These are phyloP conservation scores for Phytophthora rubi DNA, from an alignment of 352 stramenopile genomes.

Conservation along the genomic window DNA sequence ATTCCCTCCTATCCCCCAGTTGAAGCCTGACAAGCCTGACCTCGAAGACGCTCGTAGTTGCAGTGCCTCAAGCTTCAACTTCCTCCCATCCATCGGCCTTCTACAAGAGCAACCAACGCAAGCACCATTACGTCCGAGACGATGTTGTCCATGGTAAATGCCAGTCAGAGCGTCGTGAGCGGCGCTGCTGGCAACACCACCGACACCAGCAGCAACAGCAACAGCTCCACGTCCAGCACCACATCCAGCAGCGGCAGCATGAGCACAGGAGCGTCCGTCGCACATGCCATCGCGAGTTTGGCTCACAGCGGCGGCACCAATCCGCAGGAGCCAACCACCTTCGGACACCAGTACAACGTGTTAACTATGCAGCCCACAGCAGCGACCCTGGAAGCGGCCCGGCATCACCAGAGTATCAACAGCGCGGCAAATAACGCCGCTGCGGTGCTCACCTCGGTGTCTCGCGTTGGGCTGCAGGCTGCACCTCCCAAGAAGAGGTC, in stretches of 20 bases:
- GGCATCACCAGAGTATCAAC: conserved; percentile 27
- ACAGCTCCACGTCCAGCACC: conserved; percentile 6
- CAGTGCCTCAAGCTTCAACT: conserved; percentile 34
- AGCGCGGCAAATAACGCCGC: conserved; percentile 33
- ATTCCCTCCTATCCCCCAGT: conserved; percentile 7
- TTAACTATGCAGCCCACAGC: conserved; percentile 20
- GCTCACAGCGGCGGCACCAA: conserved; percentile 25
- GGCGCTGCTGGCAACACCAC: conserved; percentile 22
- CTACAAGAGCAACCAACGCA: conserved; percentile 18
- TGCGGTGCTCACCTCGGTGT: conserved; percentile 32
- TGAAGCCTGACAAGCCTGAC: conserved; percentile 7
- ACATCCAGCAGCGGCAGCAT: conserved; percentile 24
- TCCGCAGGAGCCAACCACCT: conserved; percentile 17
- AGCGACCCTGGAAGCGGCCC: conserved; percentile 14
- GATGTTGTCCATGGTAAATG: conserved; percentile 75
- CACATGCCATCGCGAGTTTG: conserved; percentile 40
- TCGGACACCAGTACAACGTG: conserved; percentile 14
- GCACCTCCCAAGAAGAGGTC: conserved; percentile 68
- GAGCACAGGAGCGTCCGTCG: conserved; percentile 37
- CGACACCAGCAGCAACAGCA: conserved; percentile 12
- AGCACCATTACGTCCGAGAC: conserved; percentile 38
- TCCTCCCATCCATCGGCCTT: conserved; percentile 15
- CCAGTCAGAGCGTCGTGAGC: conserved; percentile 28
- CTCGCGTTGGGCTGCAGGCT: conserved; percentile 8
- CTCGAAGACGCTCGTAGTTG: conserved; percentile 7